Evolutionary conservation across 257 asterid genomes (phyloP).

Genomic region (Misopates orontium): DNA sequence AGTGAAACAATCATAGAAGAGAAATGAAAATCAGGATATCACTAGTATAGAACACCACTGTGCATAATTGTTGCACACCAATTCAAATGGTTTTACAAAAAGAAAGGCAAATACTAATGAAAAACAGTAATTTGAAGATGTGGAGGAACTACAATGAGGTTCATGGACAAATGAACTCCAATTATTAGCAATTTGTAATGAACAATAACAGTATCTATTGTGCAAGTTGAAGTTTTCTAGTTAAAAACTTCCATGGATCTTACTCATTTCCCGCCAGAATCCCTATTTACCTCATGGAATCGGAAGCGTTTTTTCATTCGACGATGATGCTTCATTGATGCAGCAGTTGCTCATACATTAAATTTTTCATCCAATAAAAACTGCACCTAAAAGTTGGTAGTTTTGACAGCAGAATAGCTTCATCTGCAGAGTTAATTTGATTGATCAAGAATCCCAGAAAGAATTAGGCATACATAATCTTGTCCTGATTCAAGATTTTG

Average conservation of each 20-base stretch:
- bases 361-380: background rate
- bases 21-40: background rate
- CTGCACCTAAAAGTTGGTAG: slow-evolving; percentile 1
- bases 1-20: too few species aligned
- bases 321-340: too few species aligned
- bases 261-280: slow-evolving; percentile 23
- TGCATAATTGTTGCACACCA: too few species aligned
- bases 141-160: slow-evolving; percentile 8
- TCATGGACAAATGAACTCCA: slow-evolving; percentile 24
- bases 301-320: too few species aligned
- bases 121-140: background rate
- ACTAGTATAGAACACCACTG: background rate
- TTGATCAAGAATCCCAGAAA: too few species aligned
- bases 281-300: background rate
- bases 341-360: too few species aligned
- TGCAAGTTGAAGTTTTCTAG: slow-evolving; percentile 24
- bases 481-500: too few species aligned
- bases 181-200: slow-evolving; percentile 29
- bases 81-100: too few species aligned
- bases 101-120: slow-evolving; percentile 15
- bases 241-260: slow-evolving; percentile 8
- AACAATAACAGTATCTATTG: slow-evolving; percentile 30
- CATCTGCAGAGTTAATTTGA: slow-evolving; percentile 1
- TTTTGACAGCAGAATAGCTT: slow-evolving; percentile 5
- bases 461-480: background rate